Conservation (phyloP, 2,329 filamentous ascomycete species). For the Trichothecium sympodiale region DNA sequence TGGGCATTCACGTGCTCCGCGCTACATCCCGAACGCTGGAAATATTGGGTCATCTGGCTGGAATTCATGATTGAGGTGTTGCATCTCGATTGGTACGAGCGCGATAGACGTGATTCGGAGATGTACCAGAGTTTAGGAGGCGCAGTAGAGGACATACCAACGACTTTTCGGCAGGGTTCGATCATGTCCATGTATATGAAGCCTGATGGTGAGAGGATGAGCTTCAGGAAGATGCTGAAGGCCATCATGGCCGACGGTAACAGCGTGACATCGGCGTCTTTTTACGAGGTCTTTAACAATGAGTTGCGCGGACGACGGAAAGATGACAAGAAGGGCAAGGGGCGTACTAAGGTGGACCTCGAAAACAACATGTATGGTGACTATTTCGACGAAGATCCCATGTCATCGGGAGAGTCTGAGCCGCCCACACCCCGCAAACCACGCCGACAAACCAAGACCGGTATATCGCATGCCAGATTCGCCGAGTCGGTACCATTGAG, state of each 20-base stretch:
- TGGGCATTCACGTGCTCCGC: constrained; percentile 92
- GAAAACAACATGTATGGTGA: constrained; percentile 50
- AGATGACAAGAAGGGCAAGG: constrained; percentile 37
- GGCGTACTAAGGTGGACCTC: constrained; percentile 38
- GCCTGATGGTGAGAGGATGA: constrained; percentile 30
- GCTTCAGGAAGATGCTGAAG: constrained; percentile 45
- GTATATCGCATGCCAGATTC: constrained; percentile 15
- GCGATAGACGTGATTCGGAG: constrained; percentile 36
- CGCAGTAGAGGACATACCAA: constrained; percentile 8
- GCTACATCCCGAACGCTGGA: constrained; percentile 63
- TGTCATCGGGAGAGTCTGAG: constrained; percentile 34
- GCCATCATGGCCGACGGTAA: constrained; percentile 58
- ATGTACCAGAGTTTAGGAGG: constrained; percentile 8
- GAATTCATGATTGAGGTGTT: constrained; percentile 69
- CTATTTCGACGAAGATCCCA: constrained; percentile 45
- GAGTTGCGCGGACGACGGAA: constrained; percentile 37
- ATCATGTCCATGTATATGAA: constrained; percentile 51
- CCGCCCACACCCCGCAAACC: constrained; percentile 32
- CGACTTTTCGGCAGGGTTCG: constrained; percentile 33
- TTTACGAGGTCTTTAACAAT: constrained; percentile 55
- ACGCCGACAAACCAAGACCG: constrained; percentile 13
- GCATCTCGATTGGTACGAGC: constrained; percentile 56
- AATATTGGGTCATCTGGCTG: constrained; percentile 71
- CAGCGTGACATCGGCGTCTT: constrained; percentile 39
- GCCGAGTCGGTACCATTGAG: constrained; percentile 50